Evolutionary conservation across 1,284 basidiomycete species (phyloP).

Genomic region (Puccinia coronata): DNA sequence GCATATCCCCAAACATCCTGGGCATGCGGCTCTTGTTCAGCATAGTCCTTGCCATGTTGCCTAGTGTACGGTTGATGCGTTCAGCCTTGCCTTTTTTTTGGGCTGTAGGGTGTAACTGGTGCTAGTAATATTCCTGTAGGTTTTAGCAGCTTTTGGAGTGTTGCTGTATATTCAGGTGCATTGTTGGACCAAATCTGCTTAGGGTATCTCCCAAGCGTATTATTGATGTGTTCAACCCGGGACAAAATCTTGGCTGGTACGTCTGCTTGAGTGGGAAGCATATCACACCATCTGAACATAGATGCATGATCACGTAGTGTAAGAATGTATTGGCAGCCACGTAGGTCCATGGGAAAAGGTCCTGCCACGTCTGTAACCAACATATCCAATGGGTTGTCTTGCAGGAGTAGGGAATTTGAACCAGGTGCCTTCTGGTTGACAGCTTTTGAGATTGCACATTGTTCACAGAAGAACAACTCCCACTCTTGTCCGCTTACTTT

Average conservation of each 20-base stretch:
- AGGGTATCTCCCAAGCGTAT: neutral
- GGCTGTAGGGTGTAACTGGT: neutral
- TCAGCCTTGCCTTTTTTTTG: slow-evolving; percentile 15
- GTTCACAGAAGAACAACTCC: slow-evolving; percentile 10
- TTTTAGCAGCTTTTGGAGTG: neutral
- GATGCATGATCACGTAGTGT: neutral
- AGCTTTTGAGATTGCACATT: neutral
- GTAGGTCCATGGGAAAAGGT: neutral
- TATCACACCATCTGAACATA: neutral
- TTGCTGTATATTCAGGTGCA: neutral
- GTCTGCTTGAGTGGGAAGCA: neutral
- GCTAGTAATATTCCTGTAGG: neutral
- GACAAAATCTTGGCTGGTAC: neutral
- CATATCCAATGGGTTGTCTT: neutral
- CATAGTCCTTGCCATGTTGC: slow-evolving; percentile 7
- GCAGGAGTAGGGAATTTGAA: no score
- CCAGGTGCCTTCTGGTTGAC: neutral
- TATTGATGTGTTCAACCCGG: slow-evolving; percentile 1
- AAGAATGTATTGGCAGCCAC: neutral
- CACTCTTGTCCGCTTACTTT: neutral
- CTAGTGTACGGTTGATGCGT: neutral
- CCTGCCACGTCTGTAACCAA: neutral
- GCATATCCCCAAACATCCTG: neutral
- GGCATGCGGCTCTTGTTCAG: neutral
- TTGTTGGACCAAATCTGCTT: neutral